Base-by-base conservation (phyloP, 1,139 yeast genomes). In the Kluyveromyces sp. region DNA sequence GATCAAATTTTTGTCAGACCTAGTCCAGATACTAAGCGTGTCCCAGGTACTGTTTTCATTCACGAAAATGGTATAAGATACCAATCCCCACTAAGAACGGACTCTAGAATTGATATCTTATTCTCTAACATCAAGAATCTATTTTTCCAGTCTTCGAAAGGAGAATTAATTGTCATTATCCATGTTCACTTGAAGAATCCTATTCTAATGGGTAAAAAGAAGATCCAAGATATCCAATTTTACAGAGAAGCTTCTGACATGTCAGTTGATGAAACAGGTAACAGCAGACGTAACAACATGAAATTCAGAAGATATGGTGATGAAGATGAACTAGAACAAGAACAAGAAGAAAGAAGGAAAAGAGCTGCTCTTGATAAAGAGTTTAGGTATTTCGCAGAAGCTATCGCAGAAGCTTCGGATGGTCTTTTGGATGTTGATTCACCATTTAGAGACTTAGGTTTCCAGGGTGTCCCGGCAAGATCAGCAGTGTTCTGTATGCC, bases 271-370 rank as follows among this genome's bases (percentile, higher is more conserved):
- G 99, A 92, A 68, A 92, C 99, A 34, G 96, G 97, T 51, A 95
- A 95, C 51, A 79, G 95, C 53, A 87, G 89, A 73, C 68, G 70
- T 46, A 58, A 60, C 27, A 64, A 63, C 46, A 57, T 54, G 50
- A 83, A 84, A 55, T 78, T 82, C 58, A 87, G 89, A 73, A 73
- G 96, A 63, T 92, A 92, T 61, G 99, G 98, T 46, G 99, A 92
- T 64, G 98, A 92, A 68, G 98, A 92, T 67, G 99, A 92, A 69
- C 74, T 94, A 55, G 98, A 94, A 68, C 97, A 92, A 67, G 99
- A 94, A 70, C 97, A 92, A 69, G 97, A 92, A 68, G 99, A 92
- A 70, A 82, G 97, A 69, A 78, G 94, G 66, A 79, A 96, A 66
- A 85, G 95, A 59, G 85, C 87, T 21, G 78, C 88, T 42, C 77